phyloP scores from a whole-genome alignment of 202 grass and related monocot genomes.

The Musa balbisiana region DNA sequence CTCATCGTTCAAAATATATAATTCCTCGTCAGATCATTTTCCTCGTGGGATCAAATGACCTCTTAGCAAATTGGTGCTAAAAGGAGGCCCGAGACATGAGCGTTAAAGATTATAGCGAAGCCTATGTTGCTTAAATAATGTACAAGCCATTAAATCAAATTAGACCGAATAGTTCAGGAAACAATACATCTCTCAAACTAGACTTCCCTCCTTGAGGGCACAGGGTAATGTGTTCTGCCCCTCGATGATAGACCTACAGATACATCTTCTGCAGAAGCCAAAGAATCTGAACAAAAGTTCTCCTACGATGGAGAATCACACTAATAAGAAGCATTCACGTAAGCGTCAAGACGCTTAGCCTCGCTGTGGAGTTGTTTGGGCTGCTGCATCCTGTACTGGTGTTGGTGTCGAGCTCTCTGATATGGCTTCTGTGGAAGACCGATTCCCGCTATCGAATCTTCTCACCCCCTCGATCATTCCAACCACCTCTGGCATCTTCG shows the following conservation, averaged over 20 bases:
- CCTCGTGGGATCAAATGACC: no score
- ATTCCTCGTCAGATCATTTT: no score
- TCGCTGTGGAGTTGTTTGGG: not conserved
- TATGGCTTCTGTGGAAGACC: conserved; percentile 42
- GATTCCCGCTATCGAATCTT: conserved; percentile 31
- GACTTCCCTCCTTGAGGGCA: no score
- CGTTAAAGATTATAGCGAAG: no score
- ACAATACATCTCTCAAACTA: no score
- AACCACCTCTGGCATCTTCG: conserved; percentile 71
- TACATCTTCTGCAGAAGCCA: not conserved
- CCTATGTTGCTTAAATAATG: no score
- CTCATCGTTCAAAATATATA: no score
- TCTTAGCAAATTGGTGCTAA: no score
- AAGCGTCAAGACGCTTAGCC: not conserved
- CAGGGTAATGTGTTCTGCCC: not conserved
- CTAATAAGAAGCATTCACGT: not conserved
- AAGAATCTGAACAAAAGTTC: conserved; percentile 3
- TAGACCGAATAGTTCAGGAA: no score
- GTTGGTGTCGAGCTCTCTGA: conserved; percentile 4
- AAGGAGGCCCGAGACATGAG: no score
- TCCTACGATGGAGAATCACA: not conserved
- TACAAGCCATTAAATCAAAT: no score
- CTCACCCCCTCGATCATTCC: conserved; percentile 69
- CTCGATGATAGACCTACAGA: not conserved
- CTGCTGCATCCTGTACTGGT: not conserved